Conservation (phyloP, 2,329 filamentous ascomycete genomes). For the Neofusicoccum kwambonambiense region DNA sequence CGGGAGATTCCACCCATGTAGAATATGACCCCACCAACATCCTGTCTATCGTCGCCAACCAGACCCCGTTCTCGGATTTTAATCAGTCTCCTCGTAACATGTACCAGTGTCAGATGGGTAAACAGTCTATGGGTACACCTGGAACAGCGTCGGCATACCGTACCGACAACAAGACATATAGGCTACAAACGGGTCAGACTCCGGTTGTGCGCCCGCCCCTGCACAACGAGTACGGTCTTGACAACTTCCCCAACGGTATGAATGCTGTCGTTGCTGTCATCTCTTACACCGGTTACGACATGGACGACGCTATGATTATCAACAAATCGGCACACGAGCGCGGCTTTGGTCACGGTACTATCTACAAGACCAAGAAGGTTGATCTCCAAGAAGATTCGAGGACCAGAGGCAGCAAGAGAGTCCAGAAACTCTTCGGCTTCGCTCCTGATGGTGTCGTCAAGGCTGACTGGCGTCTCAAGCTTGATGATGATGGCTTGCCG, state of each 20-base stretch:
- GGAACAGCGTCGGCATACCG: conserved; percentile 80
- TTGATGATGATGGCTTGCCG: conserved; percentile 87
- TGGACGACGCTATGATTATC: conserved; percentile 99
- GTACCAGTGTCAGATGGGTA: conserved; percentile 99
- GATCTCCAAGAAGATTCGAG: conserved; percentile 76
- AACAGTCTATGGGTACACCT: conserved; percentile 98
- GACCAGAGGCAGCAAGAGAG: conserved; percentile 63
- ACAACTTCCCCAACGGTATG: conserved; percentile 96
- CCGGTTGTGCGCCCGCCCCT: conserved; percentile 88
- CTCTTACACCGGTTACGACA: conserved; percentile 98
- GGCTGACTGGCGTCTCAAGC: conserved; percentile 65
- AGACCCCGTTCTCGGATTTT: conserved; percentile 98
- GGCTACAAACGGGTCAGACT: conserved; percentile 91
- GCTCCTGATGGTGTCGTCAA: conserved; percentile 73
- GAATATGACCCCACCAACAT: conserved; percentile 96
- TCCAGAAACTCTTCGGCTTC: conserved; percentile 87
- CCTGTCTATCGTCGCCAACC: conserved; percentile 94
- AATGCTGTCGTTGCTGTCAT: conserved; percentile 97
- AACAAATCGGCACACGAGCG: conserved; percentile 97
- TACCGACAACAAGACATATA: conserved; percentile 96
- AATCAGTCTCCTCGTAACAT: conserved; percentile 99
- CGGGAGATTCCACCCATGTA: conserved; percentile 89
- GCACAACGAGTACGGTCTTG: conserved; percentile 93
- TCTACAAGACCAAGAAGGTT: conserved; percentile 97
- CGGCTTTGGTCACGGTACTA: conserved; percentile 91